Evolutionary conservation across 2,329 filamentous ascomycete genomes (phyloP), one percentile per base, ranked within the genome.

Genomic region (Cryphonectria naterciae): DNA sequence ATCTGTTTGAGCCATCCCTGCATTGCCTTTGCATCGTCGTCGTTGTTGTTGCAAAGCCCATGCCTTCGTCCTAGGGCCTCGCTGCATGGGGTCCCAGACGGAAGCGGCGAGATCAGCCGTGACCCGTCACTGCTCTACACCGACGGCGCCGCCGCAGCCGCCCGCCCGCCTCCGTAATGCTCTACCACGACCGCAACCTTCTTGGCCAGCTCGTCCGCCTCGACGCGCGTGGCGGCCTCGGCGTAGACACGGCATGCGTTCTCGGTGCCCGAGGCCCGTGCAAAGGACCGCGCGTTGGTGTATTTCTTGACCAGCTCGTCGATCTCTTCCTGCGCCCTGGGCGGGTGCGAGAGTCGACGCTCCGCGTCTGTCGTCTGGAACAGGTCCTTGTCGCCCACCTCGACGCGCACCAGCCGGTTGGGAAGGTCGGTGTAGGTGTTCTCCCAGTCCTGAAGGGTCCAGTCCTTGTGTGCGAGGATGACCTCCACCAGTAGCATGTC

Each of bases 401-500:
- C 92, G 73, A 98, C 94, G 73, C 95, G 93, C 70, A 97, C 92
- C n/a, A 99, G 91, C 41, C 94, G 91, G 84, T 98, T 98, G 67
- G 96, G 96, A 19, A 98, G 90, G 80, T 99, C 96, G 35, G 89
- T 92, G 84, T 99, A 99, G 6, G 94, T 98, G 74, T 89, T 89
- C 73, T 95, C 90, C 96, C 96, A 99, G 80, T 98, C 94, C 79
- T 91, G 91, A 62, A 94, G 91, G 37, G 89, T 90, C 95, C 95
- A 99, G 75, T 87, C 88, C 85, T 98, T 98, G 87, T 98, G 94
- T 8, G 96, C 95, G 56, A 99, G 91, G 75, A 98, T 96, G 46
- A 95, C 93, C 82, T 99, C 96, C 54, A 98, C 95, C 78, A 99
- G 90, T 62, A 99, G 89, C 88, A 98, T 93, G 82, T 99, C 96